Evolutionary conservation across 306 rosid species (phyloP).

Genomic region (Ormosia semicastrata): DNA sequence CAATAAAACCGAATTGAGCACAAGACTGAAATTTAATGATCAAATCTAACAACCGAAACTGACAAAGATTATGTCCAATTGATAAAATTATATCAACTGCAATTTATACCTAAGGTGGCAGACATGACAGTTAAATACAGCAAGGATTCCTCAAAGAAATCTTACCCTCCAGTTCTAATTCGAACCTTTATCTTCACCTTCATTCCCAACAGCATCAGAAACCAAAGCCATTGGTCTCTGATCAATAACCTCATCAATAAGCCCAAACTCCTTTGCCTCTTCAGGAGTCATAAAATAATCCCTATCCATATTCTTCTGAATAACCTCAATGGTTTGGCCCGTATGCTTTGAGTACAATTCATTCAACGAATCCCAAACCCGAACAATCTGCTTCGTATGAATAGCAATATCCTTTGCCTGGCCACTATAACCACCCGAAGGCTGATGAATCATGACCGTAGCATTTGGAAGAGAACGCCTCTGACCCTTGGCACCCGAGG

Average conservation of each 20-base stretch:
- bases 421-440: slow-evolving; percentile 92
- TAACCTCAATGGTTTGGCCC: slow-evolving; percentile 53
- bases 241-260: slow-evolving; percentile 91
- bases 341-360: slow-evolving; percentile 76
- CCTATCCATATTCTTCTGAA: slow-evolving; percentile 83
- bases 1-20: slow-evolving; percentile 21
- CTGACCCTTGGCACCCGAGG: slow-evolving; percentile 91
- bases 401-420: slow-evolving; percentile 91
- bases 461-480: slow-evolving; percentile 93
- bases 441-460: slow-evolving; percentile 90
- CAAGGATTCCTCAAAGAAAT: slow-evolving; percentile 28
- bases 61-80: slow-evolving; percentile 27
- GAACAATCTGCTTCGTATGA: slow-evolving; percentile 88
- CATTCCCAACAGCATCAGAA: slow-evolving; percentile 71
- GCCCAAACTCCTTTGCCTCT: slow-evolving; percentile 89
- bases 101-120: slow-evolving; percentile 12
- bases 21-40: slow-evolving; percentile 15
- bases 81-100: slow-evolving; percentile 24
- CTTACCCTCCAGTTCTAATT: slow-evolving; percentile 49
- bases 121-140: slow-evolving; percentile 19
- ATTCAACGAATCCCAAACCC: slow-evolving; percentile 78
- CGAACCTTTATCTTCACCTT: slow-evolving; percentile 62
- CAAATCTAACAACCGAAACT: slow-evolving; percentile 18
- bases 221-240: slow-evolving; percentile 84
- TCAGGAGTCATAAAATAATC: slow-evolving; percentile 81